Base-by-base conservation (phyloP, 768 basidiomycete species). In the Suillus brevipes region DNA sequence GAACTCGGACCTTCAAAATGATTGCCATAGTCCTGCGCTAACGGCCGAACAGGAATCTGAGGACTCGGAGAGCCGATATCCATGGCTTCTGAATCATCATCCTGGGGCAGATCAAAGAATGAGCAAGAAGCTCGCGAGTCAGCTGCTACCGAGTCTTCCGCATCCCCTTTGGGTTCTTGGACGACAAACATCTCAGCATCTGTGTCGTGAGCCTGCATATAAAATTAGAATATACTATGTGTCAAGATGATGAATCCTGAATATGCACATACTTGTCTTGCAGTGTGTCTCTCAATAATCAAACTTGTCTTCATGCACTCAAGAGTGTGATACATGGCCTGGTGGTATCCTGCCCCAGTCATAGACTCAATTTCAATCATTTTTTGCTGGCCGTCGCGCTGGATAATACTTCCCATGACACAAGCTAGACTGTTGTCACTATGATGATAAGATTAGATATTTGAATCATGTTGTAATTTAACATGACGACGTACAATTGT, bases 271-370 rank as follows among this genome's bases (percentile, higher is more conserved):
- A 47, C 52, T 3, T 65, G 71, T 61, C 65, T 53, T 50, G 31
- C n/a, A n/a, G n/a, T 23, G 14, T 60, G 14, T n/a, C 60, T 65
- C 42, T 68, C 67, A 52, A 47, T 47, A 12, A 64, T 64, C 1
- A 67, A 60, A 56, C 56, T 65, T 6, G 28, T 60, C 7, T 64
- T 62, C 13, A 76, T 72, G 49, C 72, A 72, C 64, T 71, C 55
- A 20, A 78, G 60, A 38, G 25, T 60, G 60, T 76, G 75, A 62
- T 69, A 59, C 61, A 78, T 65, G 12, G 73, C 73, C 25, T 78
- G 69, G 62, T 72, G n/a, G 25, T 70, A 76, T 18, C 61, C 59
- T 40, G 61, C 57, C 38, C 67, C 56, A 56, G n/a, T 63, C 25
- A 77, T 72, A 3, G 57, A 53, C 3, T 28, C 61, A 58, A 78